Percentiles rank a stretch among this genome's conserved stretches.
phyloP scores from a whole-genome alignment of 2,329 filamentous ascomycete genomes.

The Hysterium pulicare region DNA sequence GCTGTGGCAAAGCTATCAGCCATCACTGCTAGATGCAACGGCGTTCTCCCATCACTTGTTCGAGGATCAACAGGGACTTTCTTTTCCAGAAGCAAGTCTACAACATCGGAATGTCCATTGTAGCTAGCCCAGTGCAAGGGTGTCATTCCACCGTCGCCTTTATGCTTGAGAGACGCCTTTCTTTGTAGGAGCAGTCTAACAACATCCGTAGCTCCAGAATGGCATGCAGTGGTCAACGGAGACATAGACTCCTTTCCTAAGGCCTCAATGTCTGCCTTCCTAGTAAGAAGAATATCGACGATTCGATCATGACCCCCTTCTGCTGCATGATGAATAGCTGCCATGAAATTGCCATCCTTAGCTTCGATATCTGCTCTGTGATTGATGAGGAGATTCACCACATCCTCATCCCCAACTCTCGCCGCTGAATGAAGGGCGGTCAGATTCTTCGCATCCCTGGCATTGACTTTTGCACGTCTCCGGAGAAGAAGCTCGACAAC shows the following conservation, averaged over 20 bases:
- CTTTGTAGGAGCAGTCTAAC: constrained; percentile 30
- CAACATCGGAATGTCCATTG: constrained; percentile 37
- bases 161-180: constrained; percentile 24
- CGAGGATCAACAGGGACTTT: constrained; percentile 20
- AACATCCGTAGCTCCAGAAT: constrained; percentile 23
- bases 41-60: constrained; percentile 31
- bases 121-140: constrained; percentile 39
- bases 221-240: constrained; percentile 36
- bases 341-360: constrained; percentile 35
- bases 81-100: constrained; percentile 29
- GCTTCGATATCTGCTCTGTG: constrained; percentile 36
- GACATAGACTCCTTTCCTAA: constrained; percentile 31
- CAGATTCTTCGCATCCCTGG: constrained; percentile 31
- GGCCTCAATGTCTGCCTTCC: constrained; percentile 31
- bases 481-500: constrained; percentile 30
- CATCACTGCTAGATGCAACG: constrained; percentile 36
- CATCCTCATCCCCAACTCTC: constrained; percentile 29
- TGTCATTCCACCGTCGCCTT: constrained; percentile 36
- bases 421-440: constrained; percentile 36
- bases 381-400: constrained; percentile 30
- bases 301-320: constrained; percentile 26
- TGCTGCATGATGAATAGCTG: constrained; percentile 35
- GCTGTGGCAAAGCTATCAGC: constrained; percentile 36
- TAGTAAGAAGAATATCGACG: constrained; percentile 28
- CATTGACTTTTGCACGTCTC: constrained; percentile 32